Evolutionary conservation across 2,329 filamentous ascomycete species (phyloP), one percentile per base, ranked within the genome.

Genomic region (Fusarium nisikadoi): DNA sequence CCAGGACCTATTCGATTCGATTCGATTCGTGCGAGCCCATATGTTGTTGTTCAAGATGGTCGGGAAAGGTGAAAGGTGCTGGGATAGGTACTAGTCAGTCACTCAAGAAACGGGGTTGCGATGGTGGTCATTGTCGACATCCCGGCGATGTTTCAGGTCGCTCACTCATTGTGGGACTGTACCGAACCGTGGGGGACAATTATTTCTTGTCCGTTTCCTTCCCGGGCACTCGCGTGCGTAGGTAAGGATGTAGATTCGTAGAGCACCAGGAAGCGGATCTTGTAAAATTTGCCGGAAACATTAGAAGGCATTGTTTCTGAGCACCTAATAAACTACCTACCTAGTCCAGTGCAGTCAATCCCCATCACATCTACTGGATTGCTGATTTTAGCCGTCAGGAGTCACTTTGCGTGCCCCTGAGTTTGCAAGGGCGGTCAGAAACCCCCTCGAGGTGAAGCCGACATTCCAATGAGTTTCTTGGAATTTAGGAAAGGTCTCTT

Each of bases 111-210:
- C 50, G 47, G 52, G 47, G 46, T 64, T 53, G 57, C 52, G 67
- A 68, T 29, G 47, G 12, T 25, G 29, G 68, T 58, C 60, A 65
- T 63, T 63, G 43, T 62, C 64, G 50, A 59, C 38, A 75, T 65
- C 75, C 75, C 66, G 70, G 74, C 58, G 55, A 64, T 76, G 75
- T 77, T 77, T 77, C 75, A 77, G 75, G 75, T 77, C 55, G 53
- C 66, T 47, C 62, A 62, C 35, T 50, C 62, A 56, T 25, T 71
- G 72, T 75, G 75, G 75, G 65, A 75, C 75, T 61, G 45, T 67
- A 53, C 70, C 68, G 57, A 65, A 45, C 62, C 61, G 49, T 63
- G 73, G 70, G 72, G 65, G 66, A 56, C 62, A 61, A 45, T n/a
- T 46, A 71, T 68, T 73, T 72, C 56, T 67, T 69, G 47, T 55